These are phyloP conservation scores for Pulicaria dysenterica DNA, from an alignment of 129 eudicot species.

Conservation along the genomic window DNA sequence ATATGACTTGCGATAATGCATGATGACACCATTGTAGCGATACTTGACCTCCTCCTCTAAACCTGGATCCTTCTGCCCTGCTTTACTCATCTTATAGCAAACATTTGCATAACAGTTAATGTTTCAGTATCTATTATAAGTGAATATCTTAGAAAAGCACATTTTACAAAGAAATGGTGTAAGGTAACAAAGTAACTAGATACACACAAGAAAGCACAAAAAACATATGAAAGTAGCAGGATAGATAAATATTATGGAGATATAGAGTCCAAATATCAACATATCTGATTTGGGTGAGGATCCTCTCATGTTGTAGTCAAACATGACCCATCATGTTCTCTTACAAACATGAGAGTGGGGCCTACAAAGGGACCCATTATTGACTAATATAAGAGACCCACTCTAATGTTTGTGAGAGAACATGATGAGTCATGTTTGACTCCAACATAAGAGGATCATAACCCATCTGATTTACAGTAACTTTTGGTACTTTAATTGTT, in stretches of 20 bases:
- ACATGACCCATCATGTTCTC: too few relatives aligned
- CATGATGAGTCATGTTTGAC: too few relatives aligned
- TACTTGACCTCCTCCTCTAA: slow-evolving; percentile 88
- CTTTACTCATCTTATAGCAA: slow-evolving; percentile 59
- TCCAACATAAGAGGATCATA: too few relatives aligned
- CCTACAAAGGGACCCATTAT: too few relatives aligned
- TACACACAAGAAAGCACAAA: neutral
- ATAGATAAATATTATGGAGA: neutral
- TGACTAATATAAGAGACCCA: too few relatives aligned
- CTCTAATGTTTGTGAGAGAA: too few relatives aligned
- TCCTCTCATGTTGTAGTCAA: too few relatives aligned
- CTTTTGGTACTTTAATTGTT: slow-evolving; percentile 2
- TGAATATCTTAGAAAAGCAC: slow-evolving; percentile 16
- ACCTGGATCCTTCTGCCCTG: slow-evolving; percentile 68
- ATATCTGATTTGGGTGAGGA: too few relatives aligned
- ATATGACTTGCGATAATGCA: slow-evolving; percentile 84
- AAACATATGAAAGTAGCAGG: neutral
- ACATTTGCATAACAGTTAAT: slow-evolving; percentile 11
- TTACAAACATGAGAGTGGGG: too few relatives aligned
- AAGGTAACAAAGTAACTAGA: neutral
- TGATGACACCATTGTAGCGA: slow-evolving; percentile 87
- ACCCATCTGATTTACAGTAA: neutral
- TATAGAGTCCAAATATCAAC: slow-evolving; percentile 17
- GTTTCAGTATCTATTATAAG: slow-evolving; percentile 9
- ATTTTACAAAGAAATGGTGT: slow-evolving; percentile 11